phyloP scores from a whole-genome alignment of 106 monocot species.

The Apostasia ramifera region DNA sequence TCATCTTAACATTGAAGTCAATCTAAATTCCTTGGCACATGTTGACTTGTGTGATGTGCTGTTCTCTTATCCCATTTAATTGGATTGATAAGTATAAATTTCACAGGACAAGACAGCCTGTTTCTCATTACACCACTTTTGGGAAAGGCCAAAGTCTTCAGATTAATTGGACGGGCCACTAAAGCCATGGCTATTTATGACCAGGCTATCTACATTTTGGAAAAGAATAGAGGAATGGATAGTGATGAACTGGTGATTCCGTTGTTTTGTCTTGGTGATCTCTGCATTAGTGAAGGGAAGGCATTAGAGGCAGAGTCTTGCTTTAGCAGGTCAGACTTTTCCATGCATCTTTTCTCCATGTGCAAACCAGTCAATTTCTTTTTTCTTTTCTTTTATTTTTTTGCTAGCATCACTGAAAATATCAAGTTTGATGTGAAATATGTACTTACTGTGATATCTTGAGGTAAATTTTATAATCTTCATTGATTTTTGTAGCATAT shows the following conservation, averaged over 20 bases:
- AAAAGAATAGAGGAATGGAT: slow-evolving; percentile 42
- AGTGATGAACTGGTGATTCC: slow-evolving; percentile 66
- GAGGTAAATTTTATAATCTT: too few relatives aligned
- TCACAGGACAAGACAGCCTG: slow-evolving; percentile 51
- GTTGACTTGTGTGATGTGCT: too few relatives aligned
- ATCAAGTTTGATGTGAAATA: too few relatives aligned
- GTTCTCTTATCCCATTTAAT: too few relatives aligned
- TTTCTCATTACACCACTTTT: slow-evolving; percentile 65
- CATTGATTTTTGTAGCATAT: too few relatives aligned
- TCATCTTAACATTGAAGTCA: too few relatives aligned
- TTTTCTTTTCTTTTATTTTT: too few relatives aligned
- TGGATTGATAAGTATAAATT: background rate
- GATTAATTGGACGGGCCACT: slow-evolving; percentile 33
- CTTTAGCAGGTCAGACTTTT: slow-evolving; percentile 45
- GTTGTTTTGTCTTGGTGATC: slow-evolving; percentile 52
- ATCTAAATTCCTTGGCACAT: too few relatives aligned
- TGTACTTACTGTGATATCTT: too few relatives aligned
- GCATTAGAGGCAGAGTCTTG: slow-evolving; percentile 55
- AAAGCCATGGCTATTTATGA: slow-evolving; percentile 50
- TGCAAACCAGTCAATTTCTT: background rate
- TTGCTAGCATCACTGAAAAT: too few relatives aligned
- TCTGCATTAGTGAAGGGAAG: slow-evolving; percentile 55
- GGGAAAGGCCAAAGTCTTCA: slow-evolving; percentile 67
- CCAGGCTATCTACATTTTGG: slow-evolving; percentile 44
- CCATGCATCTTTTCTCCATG: background rate